Percentiles rank a stretch among this genome's conserved stretches.
These are phyloP conservation scores for Volvariella volvacea DNA, from an alignment of 1,284 basidiomycete species.

Conservation along the genomic window DNA sequence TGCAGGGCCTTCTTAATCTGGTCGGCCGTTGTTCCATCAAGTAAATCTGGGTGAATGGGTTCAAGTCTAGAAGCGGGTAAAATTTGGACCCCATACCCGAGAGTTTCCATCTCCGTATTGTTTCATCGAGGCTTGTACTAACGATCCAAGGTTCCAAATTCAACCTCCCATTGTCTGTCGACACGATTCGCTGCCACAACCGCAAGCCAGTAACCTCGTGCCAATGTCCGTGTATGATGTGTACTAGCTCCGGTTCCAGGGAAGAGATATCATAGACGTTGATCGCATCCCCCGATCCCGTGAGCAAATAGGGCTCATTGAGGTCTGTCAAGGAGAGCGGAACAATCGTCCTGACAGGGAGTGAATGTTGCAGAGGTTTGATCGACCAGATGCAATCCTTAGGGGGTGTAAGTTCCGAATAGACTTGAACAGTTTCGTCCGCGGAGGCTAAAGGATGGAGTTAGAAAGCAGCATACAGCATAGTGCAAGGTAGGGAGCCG, in stretches of 20 bases:
- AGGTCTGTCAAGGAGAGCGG: conserved; percentile 57
- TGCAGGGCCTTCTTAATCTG: conserved; percentile 16
- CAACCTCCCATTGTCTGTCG: conserved; percentile 35
- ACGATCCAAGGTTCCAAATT: conserved; percentile 71
- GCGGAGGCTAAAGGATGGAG: conserved; percentile 59
- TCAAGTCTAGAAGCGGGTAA: background rate
- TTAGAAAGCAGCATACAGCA: background rate
- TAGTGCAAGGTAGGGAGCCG: background rate
- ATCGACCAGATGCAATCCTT: conserved; percentile 22
- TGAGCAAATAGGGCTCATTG: conserved; percentile 65
- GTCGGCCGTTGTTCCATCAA: conserved; percentile 2
- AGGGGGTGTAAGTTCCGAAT: conserved; percentile 22
- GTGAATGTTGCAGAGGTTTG: conserved; percentile 57
- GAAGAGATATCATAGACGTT: conserved; percentile 66
- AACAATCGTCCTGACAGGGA: conserved; percentile 67
- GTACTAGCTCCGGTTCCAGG: conserved; percentile 56
- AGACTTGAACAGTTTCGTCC: conserved; percentile 75
- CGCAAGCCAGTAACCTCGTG: conserved; percentile 75
- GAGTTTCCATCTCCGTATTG: conserved; percentile 77
- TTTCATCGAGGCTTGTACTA: conserved; percentile 79
- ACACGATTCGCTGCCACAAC: conserved; percentile 56
- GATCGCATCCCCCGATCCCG: conserved; percentile 78
- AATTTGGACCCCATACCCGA: conserved; percentile 40
- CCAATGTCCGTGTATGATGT: conserved; percentile 78
- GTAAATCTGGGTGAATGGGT: conserved; percentile 7